phyloP scores from a whole-genome alignment of 2,329 filamentous ascomycete genomes.

The Raffaelea deltoideospora region DNA sequence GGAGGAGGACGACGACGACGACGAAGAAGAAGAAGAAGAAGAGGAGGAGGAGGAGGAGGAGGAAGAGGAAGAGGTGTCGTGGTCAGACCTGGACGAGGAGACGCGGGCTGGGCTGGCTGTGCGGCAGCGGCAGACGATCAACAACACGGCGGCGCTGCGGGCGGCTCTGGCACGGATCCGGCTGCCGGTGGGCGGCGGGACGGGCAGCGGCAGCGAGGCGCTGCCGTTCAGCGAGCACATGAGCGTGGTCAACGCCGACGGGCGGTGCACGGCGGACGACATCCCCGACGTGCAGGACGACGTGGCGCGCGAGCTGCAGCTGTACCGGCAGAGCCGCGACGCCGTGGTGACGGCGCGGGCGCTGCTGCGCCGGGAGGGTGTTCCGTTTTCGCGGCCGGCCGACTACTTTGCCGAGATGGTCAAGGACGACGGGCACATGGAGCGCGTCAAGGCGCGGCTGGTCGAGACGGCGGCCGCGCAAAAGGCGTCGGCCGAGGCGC shows the following conservation, averaged over 20 bases:
- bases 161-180: constrained; percentile 67
- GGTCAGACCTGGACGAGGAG: constrained; percentile 61
- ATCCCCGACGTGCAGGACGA: constrained; percentile 84
- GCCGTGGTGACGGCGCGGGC: constrained; percentile 59
- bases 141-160: constrained; percentile 81
- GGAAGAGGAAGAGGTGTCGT: constrained; percentile 70
- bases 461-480: constrained; percentile 83
- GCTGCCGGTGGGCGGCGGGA: constrained; percentile 39
- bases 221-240: constrained; percentile 74
- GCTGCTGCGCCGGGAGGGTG: constrained; percentile 65
- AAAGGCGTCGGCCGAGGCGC: constrained; percentile 82
- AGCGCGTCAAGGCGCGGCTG: constrained; percentile 84
- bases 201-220: constrained; percentile 63
- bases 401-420: constrained; percentile 99
- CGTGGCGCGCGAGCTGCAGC: constrained; percentile 77
- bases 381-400: constrained; percentile 73
- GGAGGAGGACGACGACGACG: constrained; percentile 12
- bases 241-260: constrained; percentile 49
- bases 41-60: constrained; percentile 48
- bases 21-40: constrained; percentile 29
- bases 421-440: constrained; percentile 97
- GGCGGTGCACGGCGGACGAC: constrained; percentile 44
- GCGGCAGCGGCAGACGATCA: constrained; percentile 88
- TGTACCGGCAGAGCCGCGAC: constrained; percentile 78
- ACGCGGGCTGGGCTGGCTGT: constrained; percentile 79